Base-by-base conservation (phyloP, 306 rosid genomes). In the Vigna unguiculata region DNA sequence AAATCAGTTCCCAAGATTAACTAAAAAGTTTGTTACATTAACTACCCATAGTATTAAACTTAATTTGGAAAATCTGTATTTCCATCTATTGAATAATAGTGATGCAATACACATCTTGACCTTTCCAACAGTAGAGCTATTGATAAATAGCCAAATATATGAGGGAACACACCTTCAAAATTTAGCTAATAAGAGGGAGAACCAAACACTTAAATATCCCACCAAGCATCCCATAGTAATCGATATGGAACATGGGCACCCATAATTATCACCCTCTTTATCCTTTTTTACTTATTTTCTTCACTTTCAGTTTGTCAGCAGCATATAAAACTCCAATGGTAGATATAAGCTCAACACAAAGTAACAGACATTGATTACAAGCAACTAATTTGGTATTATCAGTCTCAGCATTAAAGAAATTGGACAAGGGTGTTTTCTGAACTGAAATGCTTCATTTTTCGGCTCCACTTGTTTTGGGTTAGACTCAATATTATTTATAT, bases 341-440 rank as follows among this genome's bases (percentile, higher is more conserved):
- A 59, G 17, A 45, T 14, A 21, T 21, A 66, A 43, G 54, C 55
- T 67, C 21, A 21, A 25, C 52, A 0, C 25, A 22, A 68, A 68
- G 38, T 5, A 49, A 51, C 38, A 53, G 48, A 71, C 51, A 72
- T 2, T 55, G 17, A 58, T 47, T 6, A 24, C 17, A 57, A 15
- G 28, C 45, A 43, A 43, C 24, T 30, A 2, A 57, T 41, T 22
- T 41, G 68, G 30, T 15, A n/a, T 58, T 16, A 52, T 53, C 30
- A 53, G 40, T 59, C 66, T 60, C 77, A 21, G 43, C 30, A 41
- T 40, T 38, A 73, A 24, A 41, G 19, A 58, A 24, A 45, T n/a
- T 6, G 11, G 48, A 41, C 25, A 45, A 73, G 19, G 17, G 57
- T 58, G 9, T 55, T 43, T 9, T 21, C 53, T 43, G 67, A 43